Evolutionary conservation across 2,329 filamentous ascomycete genomes (phyloP).

Genomic region (Botrytis deweyae): DNA sequence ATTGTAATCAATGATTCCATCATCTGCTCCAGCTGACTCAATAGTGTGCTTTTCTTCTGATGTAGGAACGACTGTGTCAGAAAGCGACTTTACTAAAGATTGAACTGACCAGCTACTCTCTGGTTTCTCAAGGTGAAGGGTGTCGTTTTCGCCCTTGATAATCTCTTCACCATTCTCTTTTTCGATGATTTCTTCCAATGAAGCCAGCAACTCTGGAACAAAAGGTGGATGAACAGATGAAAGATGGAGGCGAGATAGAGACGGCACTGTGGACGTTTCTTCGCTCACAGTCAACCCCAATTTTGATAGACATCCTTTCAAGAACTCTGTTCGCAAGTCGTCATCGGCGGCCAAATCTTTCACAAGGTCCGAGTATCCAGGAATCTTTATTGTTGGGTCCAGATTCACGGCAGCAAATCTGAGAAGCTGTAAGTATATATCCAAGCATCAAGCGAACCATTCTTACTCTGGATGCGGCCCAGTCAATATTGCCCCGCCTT

Average conservation of each 20-base stretch:
- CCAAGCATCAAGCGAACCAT: not conserved
- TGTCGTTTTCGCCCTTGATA: conserved; percentile 79
- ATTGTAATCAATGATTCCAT: conserved; percentile 72
- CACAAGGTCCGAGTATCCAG: conserved; percentile 70
- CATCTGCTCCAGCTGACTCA: conserved; percentile 43
- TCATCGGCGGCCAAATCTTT: conserved; percentile 68
- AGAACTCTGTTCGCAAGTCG: conserved; percentile 65
- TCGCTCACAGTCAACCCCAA: conserved; percentile 77
- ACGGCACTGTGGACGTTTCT: conserved; percentile 68
- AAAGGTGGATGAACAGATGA: conserved; percentile 66
- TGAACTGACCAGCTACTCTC: conserved; percentile 59
- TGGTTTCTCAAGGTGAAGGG: conserved; percentile 72
- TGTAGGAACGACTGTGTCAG: conserved; percentile 26
- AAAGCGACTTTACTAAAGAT: conserved; percentile 54
- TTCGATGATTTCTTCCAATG: conserved; percentile 66
- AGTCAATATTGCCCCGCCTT: conserved; percentile 76
- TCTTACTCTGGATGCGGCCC: conserved; percentile 89
- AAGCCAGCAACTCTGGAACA: conserved; percentile 65
- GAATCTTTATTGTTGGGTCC: conserved; percentile 61
- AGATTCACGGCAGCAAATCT: conserved; percentile 85
- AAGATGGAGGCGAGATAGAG: conserved; percentile 79
- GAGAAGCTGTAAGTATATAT: conserved; percentile 26
- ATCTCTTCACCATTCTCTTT: conserved; percentile 65
- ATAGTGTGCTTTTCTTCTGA: conserved; percentile 39
- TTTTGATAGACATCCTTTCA: conserved; percentile 76